Percentiles rank a stretch among this genome's conserved stretches.
Conservation (phyloP, 2,329 filamentous ascomycete species). For the Rutstroemia sp. region DNA sequence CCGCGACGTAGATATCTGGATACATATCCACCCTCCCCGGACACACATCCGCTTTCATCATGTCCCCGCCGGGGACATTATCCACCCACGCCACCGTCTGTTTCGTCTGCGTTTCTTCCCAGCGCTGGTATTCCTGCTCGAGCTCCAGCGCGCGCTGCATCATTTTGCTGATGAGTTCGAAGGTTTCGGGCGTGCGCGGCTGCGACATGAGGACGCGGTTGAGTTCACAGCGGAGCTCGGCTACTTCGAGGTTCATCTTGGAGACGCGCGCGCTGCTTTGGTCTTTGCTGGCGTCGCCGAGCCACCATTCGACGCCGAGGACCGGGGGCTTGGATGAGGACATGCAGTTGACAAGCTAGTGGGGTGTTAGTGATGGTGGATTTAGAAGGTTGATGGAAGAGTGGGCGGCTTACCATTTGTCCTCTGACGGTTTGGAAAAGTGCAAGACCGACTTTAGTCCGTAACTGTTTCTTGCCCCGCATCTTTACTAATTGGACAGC, state of each 20-base stretch:
- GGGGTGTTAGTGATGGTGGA: neutral
- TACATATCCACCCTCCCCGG: conserved; percentile 55
- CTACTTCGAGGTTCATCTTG: conserved; percentile 44
- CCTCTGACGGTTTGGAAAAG: conserved; percentile 54
- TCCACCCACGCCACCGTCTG: conserved; percentile 51
- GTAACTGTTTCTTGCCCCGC: conserved; percentile 47
- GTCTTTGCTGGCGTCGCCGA: conserved; percentile 44
- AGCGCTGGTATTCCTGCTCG: conserved; percentile 44
- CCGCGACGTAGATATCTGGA: conserved; percentile 50
- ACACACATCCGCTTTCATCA: conserved; percentile 46
- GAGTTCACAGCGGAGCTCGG: conserved; percentile 48
- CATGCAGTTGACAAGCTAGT: conserved; percentile 49
- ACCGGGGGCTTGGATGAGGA: conserved; percentile 43
- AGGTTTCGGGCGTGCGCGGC: conserved; percentile 41
- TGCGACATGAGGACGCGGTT: conserved; percentile 42
- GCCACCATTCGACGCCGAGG: conserved; percentile 54
- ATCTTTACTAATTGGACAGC: conserved; percentile 54
- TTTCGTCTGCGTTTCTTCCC: conserved; percentile 41
- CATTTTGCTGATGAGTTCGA: conserved; percentile 43
- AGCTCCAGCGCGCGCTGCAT: conserved; percentile 44
- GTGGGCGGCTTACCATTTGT: conserved; percentile 43
- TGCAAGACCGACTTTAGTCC: conserved; percentile 44
- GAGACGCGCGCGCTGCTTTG: conserved; percentile 36
- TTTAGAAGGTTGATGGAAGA: neutral
- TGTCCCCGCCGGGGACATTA: conserved; percentile 44